Evolutionary conservation across 176 grass and related monocot species (phyloP), one percentile per base, ranked within the genome.

Genomic region (Leersia perrieri): DNA sequence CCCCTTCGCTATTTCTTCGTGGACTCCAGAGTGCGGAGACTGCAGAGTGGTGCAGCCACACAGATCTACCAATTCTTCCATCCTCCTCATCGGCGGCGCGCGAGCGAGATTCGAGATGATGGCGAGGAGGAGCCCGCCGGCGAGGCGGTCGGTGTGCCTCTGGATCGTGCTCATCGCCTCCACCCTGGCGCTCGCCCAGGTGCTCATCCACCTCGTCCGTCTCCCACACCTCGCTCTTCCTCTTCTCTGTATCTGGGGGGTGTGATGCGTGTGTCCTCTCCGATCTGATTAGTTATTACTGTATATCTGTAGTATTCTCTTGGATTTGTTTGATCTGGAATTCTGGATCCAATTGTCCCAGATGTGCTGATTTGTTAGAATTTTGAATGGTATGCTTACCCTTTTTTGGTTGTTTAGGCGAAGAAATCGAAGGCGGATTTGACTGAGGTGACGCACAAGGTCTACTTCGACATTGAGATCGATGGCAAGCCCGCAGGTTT

Each of bases 391-490:
- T 22, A 11, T 26, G 3, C 35, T 78, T 29, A 83, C 60, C 11
- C 26, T 30, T 63, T 20, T 57, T 5, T 75, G 8, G 0, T 3
- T 82, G 16, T 55, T 72, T 66, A 99, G 97, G 97, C 84, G 28
- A 99, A 93, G 80, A 86, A 86, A 29, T 72, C 88, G 1, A 87
- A 87, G 15, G 87, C 80, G 58, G 81, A 91, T 55, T 35, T 95
- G 83, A 96, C 85, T 2, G 89, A 96, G 76, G 97, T 99, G 39
- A 96, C 97, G 4, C 80, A 96, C 84, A 99, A 96, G 82, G 93
- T 99, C 41, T 99, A 83, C 82, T 99, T 99, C 39, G 97, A 99
- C 38, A 45, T 99, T 60, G 91, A 96, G 89, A 96, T 99, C 41
- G 89, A 86, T 1, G 91, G 91, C 45, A 95, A 99, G 90, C 87